Conservation (phyloP, 2,329 filamentous ascomycete species). For the Alternaria novae-zelandiae region DNA sequence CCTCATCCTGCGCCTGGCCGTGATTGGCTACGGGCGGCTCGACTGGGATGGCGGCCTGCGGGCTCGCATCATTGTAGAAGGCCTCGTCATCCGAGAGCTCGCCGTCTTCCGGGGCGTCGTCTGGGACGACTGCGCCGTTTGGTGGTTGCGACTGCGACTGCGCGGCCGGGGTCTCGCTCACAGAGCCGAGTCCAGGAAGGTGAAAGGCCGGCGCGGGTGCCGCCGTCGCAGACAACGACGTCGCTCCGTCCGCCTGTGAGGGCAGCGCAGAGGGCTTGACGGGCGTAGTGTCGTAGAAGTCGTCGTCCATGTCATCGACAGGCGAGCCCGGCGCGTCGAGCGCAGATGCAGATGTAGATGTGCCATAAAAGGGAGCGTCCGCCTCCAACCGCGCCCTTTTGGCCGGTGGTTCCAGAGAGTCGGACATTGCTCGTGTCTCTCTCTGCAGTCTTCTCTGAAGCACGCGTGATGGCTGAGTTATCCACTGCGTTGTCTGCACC, state of each 20-base stretch:
- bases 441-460: slow-evolving; percentile 33
- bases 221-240: slow-evolving; percentile 27
- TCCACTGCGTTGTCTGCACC: slow-evolving; percentile 38
- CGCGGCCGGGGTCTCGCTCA: slow-evolving; percentile 30
- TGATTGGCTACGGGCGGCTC: slow-evolving; percentile 25
- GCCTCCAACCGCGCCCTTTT: slow-evolving; percentile 50
- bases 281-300: slow-evolving; percentile 46
- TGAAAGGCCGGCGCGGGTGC: slow-evolving; percentile 34
- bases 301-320: slow-evolving; percentile 49
- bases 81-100: slow-evolving; percentile 42
- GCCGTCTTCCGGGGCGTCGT: slow-evolving; percentile 40
- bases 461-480: slow-evolving; percentile 34
- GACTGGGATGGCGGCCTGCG: slow-evolving; percentile 15
- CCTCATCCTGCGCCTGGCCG: slow-evolving; percentile 25
- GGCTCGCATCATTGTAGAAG: slow-evolving; percentile 36
- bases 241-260: slow-evolving; percentile 21
- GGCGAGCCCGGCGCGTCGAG: slow-evolving; percentile 48
- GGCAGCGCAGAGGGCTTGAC: slow-evolving; percentile 34
- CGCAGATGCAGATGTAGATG: slow-evolving; percentile 34
- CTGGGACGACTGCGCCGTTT: slow-evolving; percentile 21
- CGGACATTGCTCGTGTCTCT: slow-evolving; percentile 37
- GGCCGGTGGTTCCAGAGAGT: slow-evolving; percentile 48
- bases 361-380: slow-evolving; percentile 46
- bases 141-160: slow-evolving; percentile 27
- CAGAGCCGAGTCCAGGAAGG: slow-evolving; percentile 46